phyloP scores from a whole-genome alignment of 768 basidiomycete species.

The Mycena latifolia region DNA sequence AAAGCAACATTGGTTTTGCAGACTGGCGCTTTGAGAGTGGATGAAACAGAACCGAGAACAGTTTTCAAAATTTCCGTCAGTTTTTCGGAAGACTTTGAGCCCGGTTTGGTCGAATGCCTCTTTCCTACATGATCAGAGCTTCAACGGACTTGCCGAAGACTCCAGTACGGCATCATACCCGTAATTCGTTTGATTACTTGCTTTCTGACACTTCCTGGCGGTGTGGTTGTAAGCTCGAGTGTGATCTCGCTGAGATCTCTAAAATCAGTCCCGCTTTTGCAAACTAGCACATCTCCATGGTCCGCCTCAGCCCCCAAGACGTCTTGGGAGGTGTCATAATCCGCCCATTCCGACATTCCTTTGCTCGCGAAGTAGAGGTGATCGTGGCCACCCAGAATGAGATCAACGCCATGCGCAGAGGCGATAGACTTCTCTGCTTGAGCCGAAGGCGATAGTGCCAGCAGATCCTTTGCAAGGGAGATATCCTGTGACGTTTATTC shows the following conservation, averaged over 20 bases:
- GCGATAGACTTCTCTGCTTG: constrained; percentile 59
- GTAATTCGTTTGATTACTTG: constrained; percentile 72
- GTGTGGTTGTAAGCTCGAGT: constrained; percentile 70
- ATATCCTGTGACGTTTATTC: constrained; percentile 72
- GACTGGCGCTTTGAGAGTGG: constrained; percentile 79
- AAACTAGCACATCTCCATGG: constrained; percentile 74
- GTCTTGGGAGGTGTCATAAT: constrained; percentile 63
- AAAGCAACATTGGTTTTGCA: constrained; percentile 77
- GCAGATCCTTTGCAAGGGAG: constrained; percentile 72
- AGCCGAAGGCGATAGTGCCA: constrained; percentile 68
- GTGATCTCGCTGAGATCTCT: constrained; percentile 84
- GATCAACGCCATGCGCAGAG: constrained; percentile 80
- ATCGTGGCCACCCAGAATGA: constrained; percentile 91
- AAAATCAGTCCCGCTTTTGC: constrained; percentile 94
- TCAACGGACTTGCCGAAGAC: background rate
- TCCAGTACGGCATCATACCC: constrained; percentile 54
- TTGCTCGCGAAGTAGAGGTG: constrained; percentile 79
- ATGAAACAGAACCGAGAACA: constrained; percentile 76
- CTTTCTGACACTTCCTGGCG: constrained; percentile 71
- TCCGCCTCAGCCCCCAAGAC: constrained; percentile 81
- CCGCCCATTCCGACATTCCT: constrained; percentile 76
- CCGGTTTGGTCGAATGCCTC: constrained; percentile 72
- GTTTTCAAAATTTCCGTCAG: constrained; percentile 71
- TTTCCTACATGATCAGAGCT: constrained; percentile 60
- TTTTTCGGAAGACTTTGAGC: constrained; percentile 64